Evolutionary conservation across 176 grass and related monocot genomes (phyloP), one percentile per base, ranked within the genome.

Genomic region (Elaeis guineensis): DNA sequence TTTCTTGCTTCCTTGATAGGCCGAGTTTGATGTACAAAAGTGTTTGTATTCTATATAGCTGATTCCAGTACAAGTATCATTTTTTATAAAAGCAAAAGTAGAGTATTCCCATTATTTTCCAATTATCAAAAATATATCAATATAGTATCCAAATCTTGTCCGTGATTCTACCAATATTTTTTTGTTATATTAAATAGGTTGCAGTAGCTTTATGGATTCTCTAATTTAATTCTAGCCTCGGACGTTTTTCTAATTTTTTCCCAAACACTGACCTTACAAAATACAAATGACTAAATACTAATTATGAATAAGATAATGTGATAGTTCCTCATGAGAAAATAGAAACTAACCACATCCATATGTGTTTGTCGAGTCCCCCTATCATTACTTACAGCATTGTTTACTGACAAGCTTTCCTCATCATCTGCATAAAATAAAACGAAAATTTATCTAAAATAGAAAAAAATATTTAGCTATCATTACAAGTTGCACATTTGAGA

Each of bases 341-440:
- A 18, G 5, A 54, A 29, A 76, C 58, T 82, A 66, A 71, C 79
- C 68, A 22, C 49, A 57, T 65, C 58, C 49, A 63, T 54, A 59
- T 53, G 39, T 58, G 57, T 67, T 59, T 77, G 21, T 35, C 12
- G 57, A 25, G 51, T 35, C 18, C 21, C 62, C 65, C 55, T 64
- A 29, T 57, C 65, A 51, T 79, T 72, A 67, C 69, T 12, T 21
- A 64, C 77, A 69, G 58, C 44, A 58, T 35, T 55, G 49, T 32
- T 22, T 29, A 17, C 35, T 21, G 51, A 48, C 44, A 25, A 17
- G 78, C 25, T 81, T 49, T 57, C 86, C 39, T 85, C 71, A 65
- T 89, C 78, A 78, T 79, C 86, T 85, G 62, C 58, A 78, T 23
- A 67, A 56, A 55, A 52, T 2, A 53, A 6, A 3, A 44, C 4